Base-by-base conservation (phyloP, 225 moss, liverwort and hornwort species). In the Pseudoscleropodium purum region DNA sequence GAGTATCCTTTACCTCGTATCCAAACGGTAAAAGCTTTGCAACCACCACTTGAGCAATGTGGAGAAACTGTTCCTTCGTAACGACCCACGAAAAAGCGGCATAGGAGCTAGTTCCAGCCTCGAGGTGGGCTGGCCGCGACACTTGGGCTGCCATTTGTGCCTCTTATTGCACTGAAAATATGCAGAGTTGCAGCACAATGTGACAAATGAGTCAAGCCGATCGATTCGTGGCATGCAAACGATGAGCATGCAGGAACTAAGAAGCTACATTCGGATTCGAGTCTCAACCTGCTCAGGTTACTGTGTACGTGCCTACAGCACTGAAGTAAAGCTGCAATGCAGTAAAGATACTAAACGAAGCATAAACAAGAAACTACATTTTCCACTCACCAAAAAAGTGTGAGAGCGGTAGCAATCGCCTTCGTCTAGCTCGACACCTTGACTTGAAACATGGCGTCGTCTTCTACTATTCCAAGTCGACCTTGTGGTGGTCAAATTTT, bases 21-120 rank as follows among this genome's bases (percentile, higher is more conserved):
- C 92, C 78, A 37, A 86, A 86, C 49, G 49, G 86, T 56, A 57
- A 29, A 16, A 82, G 89, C 81, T 88, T 85, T 37, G 89, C 90
- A 81, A 93, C 74, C 74, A 91, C 90, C 68, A 84, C 86, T 79
- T 85, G 81, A 51, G 91, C 92, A 65, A 89, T 94, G 11, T 88
- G 79, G 31, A 94, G 90, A 79, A 94, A 94, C 36, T 89, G 81
- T 33, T 85, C 76, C 79, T 94, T 91, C 11, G 91, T 86, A 27
- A 93, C 84, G 73, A 85, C 85, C 85, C 72, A 70, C 30, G 41
- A 72, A 57, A 82, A 82, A 45, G 82, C 82, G 34, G 64, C 82
- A 65, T 82, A 64, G 47, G 82, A 52, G 52, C 52, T 52, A 82
- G 34, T 82, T 64, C 49, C 36, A 64, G 47, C 64, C 64, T 47